These are phyloP conservation scores for Neonectria sp. DNA, from an alignment of 2,329 filamentous ascomycete species.

Conservation along the genomic window DNA sequence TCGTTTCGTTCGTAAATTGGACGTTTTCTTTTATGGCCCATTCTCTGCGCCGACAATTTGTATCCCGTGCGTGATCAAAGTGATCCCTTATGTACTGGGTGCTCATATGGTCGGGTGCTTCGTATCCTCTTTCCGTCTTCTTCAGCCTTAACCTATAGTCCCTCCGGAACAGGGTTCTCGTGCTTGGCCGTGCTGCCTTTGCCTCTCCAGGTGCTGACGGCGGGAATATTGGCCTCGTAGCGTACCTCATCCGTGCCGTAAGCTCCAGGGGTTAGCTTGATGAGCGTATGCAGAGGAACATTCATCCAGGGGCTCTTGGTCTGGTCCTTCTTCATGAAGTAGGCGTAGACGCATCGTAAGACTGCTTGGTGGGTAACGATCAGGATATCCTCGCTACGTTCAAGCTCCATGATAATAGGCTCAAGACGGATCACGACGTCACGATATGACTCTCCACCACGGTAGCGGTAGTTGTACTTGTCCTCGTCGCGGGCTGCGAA, in stretches of 20 bases:
- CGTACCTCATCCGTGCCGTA: slow-evolving; percentile 94
- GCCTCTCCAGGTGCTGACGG: slow-evolving; percentile 95
- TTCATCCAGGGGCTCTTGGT: slow-evolving; percentile 98
- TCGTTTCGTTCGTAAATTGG: slow-evolving; percentile 27
- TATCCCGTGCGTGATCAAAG: not conserved
- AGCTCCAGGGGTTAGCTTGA: slow-evolving; percentile 94
- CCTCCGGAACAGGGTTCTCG: slow-evolving; percentile 70
- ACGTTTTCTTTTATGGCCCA: slow-evolving; percentile 17
- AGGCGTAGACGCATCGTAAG: slow-evolving; percentile 96
- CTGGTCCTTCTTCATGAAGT: slow-evolving; percentile 98
- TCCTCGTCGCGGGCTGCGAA: slow-evolving; percentile 96
- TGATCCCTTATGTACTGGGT: slow-evolving; percentile 19
- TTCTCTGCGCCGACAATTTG: not conserved
- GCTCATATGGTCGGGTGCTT: slow-evolving; percentile 5
- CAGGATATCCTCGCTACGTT: slow-evolving; percentile 95
- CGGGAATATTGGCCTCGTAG: slow-evolving; percentile 91
- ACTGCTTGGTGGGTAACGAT: slow-evolving; percentile 99
- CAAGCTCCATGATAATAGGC: slow-evolving; percentile 99
- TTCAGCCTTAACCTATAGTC: slow-evolving; percentile 42
- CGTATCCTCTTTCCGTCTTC: not conserved
- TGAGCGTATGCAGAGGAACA: slow-evolving; percentile 94
- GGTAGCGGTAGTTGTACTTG: slow-evolving; percentile 99
- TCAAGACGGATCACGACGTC: slow-evolving; percentile 98
- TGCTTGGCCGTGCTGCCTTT: slow-evolving; percentile 95
- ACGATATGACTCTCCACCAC: slow-evolving; percentile 94